phyloP scores from a whole-genome alignment of 352 stramenopile genomes.

The Halophytophthora polymorphica region DNA sequence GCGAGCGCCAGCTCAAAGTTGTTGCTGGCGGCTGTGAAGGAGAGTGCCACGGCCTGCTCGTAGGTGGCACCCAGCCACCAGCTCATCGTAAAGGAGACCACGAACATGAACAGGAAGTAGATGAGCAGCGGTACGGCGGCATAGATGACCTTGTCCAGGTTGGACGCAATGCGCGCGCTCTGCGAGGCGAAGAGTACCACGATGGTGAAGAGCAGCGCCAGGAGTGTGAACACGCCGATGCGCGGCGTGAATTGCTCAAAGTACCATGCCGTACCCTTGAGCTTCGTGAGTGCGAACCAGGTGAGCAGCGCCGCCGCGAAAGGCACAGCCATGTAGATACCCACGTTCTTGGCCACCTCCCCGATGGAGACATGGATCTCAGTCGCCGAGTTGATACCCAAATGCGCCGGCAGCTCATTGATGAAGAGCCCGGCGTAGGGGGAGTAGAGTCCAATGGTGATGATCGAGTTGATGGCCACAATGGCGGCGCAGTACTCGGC shows the following conservation, averaged over 20 bases:
- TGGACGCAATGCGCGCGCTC: conserved; percentile 52
- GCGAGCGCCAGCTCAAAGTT: conserved; percentile 80
- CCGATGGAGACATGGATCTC: conserved; percentile 40
- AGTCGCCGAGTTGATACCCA: conserved; percentile 26
- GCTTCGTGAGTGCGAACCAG: conserved; percentile 32
- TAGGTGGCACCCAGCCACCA: conserved; percentile 34
- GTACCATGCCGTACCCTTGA: conserved; percentile 49
- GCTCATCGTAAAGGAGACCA: conserved; percentile 40
- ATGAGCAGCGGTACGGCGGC: conserved; percentile 52
- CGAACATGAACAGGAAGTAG: conserved; percentile 66
- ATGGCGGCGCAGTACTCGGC: conserved; percentile 65
- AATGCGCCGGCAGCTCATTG: conserved; percentile 39
- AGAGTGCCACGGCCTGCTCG: conserved; percentile 39
- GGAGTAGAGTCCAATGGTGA: conserved; percentile 61
- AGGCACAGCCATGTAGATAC: conserved; percentile 67
- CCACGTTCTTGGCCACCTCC: conserved; percentile 52
- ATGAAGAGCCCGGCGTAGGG: conserved; percentile 56
- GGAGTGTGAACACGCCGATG: conserved; percentile 45
- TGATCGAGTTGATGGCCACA: conserved; percentile 65
- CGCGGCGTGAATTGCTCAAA: conserved; percentile 36
- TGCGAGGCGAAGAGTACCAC: conserved; percentile 74
- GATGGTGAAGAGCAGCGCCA: conserved; percentile 65
- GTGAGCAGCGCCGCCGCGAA: conserved; percentile 39
- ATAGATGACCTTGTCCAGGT: conserved; percentile 52
- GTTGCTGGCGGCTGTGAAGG: conserved; percentile 83